These are phyloP conservation scores for Artemisia argyi DNA, from an alignment of 129 eudicot genomes.

Conservation along the genomic window DNA sequence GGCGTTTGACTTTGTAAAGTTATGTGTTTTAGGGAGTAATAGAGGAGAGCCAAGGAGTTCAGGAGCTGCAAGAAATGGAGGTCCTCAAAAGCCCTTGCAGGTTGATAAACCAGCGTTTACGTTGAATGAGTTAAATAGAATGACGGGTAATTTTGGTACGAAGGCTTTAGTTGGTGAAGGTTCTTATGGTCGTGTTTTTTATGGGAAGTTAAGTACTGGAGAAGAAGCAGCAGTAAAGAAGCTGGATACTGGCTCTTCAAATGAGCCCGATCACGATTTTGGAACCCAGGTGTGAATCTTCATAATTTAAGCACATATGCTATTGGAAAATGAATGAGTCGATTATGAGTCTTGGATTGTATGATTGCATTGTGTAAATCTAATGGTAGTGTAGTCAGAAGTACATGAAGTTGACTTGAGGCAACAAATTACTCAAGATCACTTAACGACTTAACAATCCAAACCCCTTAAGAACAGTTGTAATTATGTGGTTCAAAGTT, in stretches of 20 bases:
- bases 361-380: slow-evolving; percentile 1
- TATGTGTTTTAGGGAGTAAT: slow-evolving; percentile 46
- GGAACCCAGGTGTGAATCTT: slow-evolving; percentile 50
- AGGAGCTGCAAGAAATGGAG: slow-evolving; percentile 52
- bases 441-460: too few relatives aligned
- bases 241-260: slow-evolving; percentile 72
- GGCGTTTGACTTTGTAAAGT: neutral
- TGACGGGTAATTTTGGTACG: slow-evolving; percentile 77
- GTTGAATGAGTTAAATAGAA: slow-evolving; percentile 64
- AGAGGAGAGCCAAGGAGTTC: slow-evolving; percentile 80
- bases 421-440: too few relatives aligned
- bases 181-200: slow-evolving; percentile 84
- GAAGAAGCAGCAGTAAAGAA: slow-evolving; percentile 66
- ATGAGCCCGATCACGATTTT: slow-evolving; percentile 83
- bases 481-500: too few relatives aligned
- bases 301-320: neutral
- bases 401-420: too few relatives aligned
- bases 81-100: slow-evolving; percentile 60
- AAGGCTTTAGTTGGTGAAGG: slow-evolving; percentile 90
- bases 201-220: slow-evolving; percentile 66
- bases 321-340: neutral
- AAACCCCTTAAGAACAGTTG: too few relatives aligned
- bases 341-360: neutral
- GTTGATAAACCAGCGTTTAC: slow-evolving; percentile 80
- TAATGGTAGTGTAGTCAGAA: neutral